phyloP scores from a whole-genome alignment of 345 rosid species.

The Eucalyptus lansdowneana region DNA sequence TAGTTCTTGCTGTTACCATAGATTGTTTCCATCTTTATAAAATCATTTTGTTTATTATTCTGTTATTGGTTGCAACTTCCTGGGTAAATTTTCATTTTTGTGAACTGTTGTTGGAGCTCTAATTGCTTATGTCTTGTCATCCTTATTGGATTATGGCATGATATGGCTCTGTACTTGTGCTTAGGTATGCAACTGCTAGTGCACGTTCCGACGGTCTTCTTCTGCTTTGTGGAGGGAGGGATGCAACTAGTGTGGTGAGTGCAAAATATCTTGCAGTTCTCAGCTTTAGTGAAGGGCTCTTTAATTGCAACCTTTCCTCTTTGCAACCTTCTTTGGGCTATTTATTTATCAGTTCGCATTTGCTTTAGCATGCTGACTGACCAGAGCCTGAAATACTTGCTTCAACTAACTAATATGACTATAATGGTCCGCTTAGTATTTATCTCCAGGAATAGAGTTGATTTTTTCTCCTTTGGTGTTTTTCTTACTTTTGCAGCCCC shows the following conservation, averaged over 20 bases:
- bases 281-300: background rate
- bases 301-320: background rate
- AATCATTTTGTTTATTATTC: background rate
- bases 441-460: background rate
- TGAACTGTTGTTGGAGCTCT: background rate
- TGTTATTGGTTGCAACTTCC: background rate
- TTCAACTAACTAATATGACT: background rate
- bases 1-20: background rate
- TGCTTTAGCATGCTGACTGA: background rate
- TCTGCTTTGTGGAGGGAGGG: conserved; percentile 98
- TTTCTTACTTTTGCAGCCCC: conserved; percentile 44
- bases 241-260: conserved; percentile 93
- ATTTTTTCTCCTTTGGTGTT: background rate
- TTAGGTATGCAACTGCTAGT: conserved; percentile 99
- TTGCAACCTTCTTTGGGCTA: background rate
- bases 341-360: background rate
- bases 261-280: background rate
- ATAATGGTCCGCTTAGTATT: background rate
- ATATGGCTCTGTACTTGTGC: background rate
- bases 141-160: background rate
- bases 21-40: background rate
- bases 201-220: conserved; percentile 99
- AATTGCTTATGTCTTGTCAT: background rate
- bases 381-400: background rate
- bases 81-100: background rate